These are phyloP conservation scores for Pachysolen tannophilus DNA, from an alignment of 805 yeast genomes.

Conservation along the genomic window DNA sequence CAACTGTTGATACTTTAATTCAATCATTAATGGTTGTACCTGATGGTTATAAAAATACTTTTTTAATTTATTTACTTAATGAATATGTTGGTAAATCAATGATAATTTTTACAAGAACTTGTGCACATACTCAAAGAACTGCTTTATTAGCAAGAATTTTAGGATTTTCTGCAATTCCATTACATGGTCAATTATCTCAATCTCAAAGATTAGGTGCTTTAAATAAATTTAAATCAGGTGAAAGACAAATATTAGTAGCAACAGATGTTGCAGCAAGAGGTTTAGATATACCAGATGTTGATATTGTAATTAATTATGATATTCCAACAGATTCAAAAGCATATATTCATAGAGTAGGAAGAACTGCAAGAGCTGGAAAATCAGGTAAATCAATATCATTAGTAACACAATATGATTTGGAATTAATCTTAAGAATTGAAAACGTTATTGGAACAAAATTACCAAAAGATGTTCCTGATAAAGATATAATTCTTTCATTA, in stretches of 20 bases:
- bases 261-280: slow-evolving; percentile 97
- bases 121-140: slow-evolving; percentile 90
- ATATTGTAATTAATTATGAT: slow-evolving; percentile 83
- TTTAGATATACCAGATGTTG: slow-evolving; percentile 90
- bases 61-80: slow-evolving; percentile 70
- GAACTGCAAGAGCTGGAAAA: slow-evolving; percentile 94
- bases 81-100: slow-evolving; percentile 79
- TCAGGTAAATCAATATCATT: slow-evolving; percentile 81
- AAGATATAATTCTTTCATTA: slow-evolving; percentile 65
- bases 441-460: slow-evolving; percentile 76
- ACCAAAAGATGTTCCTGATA: slow-evolving; percentile 76
- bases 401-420: slow-evolving; percentile 93
- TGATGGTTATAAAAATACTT: slow-evolving; percentile 87
- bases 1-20: slow-evolving; percentile 89
- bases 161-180: slow-evolving; percentile 85
- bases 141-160: slow-evolving; percentile 72
- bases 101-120: slow-evolving; percentile 88
- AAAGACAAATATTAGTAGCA: slow-evolving; percentile 62
- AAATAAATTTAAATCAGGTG: slow-evolving; percentile 71
- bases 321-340: slow-evolving; percentile 96
- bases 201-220: slow-evolving; percentile 77
- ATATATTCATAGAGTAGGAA: slow-evolving; percentile 93
- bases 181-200: slow-evolving; percentile 88
- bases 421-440: slow-evolving; percentile 81
- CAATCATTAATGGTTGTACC: slow-evolving; percentile 89